These are phyloP conservation scores for Fusarium pseudograminearum DNA, from an alignment of 2,329 filamentous ascomycete species.

Conservation along the genomic window DNA sequence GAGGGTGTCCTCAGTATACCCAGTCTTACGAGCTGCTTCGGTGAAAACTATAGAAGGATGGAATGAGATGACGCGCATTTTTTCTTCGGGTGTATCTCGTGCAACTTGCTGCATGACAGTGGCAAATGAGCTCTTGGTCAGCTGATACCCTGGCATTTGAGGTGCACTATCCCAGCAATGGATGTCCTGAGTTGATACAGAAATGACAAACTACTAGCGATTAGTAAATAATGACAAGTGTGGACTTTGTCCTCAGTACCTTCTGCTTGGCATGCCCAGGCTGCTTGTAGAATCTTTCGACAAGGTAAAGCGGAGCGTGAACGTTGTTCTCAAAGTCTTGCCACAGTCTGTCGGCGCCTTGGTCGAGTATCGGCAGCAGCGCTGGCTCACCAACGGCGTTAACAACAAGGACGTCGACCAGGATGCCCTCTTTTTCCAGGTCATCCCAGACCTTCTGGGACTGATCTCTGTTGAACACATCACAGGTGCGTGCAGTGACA, in stretches of 20 bases:
- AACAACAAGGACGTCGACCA: conserved; percentile 28
- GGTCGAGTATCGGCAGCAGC: conserved; percentile 31
- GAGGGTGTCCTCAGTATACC: conserved; percentile 40
- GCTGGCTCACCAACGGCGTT: conserved; percentile 28
- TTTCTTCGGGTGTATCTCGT: conserved; percentile 46
- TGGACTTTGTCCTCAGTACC: neutral
- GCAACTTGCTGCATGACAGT: conserved; percentile 54
- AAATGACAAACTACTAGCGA: conserved; percentile 18
- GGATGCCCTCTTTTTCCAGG: neutral
- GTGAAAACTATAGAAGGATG: conserved; percentile 57
- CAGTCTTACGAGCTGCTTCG: conserved; percentile 40
- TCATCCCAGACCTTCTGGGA: conserved; percentile 21
- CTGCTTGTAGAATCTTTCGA: conserved; percentile 41
- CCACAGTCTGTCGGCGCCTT: conserved; percentile 40
- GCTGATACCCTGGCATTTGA: conserved; percentile 49
- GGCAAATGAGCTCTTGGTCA: conserved; percentile 55
- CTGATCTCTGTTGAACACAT: conserved; percentile 15
- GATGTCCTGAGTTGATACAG: conserved; percentile 36
- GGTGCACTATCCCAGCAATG: conserved; percentile 46
- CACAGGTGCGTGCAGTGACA: conserved; percentile 1
- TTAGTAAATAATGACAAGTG: neutral
- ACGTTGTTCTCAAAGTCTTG: conserved; percentile 43
- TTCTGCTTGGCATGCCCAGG: conserved; percentile 21
- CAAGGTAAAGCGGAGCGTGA: conserved; percentile 26
- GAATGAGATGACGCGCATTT: conserved; percentile 56